These are phyloP conservation scores for Pilobolus umbonatus DNA, from an alignment of 192 early-diverging fungal species.

Conservation along the genomic window DNA sequence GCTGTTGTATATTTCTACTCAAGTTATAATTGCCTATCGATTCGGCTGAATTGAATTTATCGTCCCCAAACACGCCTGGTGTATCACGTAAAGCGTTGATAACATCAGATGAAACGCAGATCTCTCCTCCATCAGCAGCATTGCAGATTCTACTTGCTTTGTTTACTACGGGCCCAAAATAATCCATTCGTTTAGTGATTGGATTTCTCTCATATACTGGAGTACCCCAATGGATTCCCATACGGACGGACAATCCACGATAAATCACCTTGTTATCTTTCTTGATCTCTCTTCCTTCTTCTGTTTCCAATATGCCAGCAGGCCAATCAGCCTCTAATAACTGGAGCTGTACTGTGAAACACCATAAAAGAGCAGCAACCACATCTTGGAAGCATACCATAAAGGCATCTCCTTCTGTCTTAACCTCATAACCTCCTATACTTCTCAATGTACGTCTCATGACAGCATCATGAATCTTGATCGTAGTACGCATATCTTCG, in stretches of 20 bases:
- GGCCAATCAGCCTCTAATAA: slow-evolving; percentile 86
- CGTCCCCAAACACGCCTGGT: slow-evolving; percentile 24
- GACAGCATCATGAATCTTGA: slow-evolving; percentile 77
- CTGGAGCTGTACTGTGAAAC: slow-evolving; percentile 78
- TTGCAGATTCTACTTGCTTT: slow-evolving; percentile 77
- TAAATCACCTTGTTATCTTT: slow-evolving; percentile 65
- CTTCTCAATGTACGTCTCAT: slow-evolving; percentile 79
- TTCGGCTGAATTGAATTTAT: slow-evolving; percentile 3
- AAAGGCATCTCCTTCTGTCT: slow-evolving; percentile 93
- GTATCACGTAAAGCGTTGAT: slow-evolving; percentile 26
- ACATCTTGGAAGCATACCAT: slow-evolving; percentile 89
- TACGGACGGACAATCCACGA: slow-evolving; percentile 82
- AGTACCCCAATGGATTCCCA: slow-evolving; percentile 89
- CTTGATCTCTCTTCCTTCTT: slow-evolving; percentile 71
- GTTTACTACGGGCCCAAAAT: slow-evolving; percentile 94
- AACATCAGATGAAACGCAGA: slow-evolving; percentile 82
- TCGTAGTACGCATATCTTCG: slow-evolving; percentile 78
- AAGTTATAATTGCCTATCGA: slow-evolving; percentile 6
- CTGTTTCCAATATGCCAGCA: slow-evolving; percentile 70
- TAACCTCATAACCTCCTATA: slow-evolving; percentile 91
- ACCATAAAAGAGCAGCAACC: slow-evolving; percentile 79
- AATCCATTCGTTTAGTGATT: slow-evolving; percentile 90
- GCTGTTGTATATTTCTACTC: slow-evolving; percentile 26
- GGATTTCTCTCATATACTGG: slow-evolving; percentile 87
- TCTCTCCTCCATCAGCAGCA: slow-evolving; percentile 86